These are phyloP conservation scores for Pythium grandisporangium DNA, from an alignment of 352 stramenopile genomes.

Conservation along the genomic window DNA sequence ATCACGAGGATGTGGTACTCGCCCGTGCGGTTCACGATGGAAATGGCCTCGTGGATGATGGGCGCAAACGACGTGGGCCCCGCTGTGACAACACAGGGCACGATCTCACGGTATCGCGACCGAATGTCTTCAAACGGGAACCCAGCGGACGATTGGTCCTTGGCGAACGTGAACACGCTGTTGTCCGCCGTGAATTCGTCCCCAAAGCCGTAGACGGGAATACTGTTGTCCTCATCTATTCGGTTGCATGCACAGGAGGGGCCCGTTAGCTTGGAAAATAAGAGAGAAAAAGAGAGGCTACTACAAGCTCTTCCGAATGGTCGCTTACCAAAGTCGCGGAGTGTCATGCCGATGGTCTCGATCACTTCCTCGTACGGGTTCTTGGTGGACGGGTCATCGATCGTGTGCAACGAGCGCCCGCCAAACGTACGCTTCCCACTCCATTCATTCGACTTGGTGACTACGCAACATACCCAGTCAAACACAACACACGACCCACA, in stretches of 20 bases:
- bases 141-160: conserved; percentile 20
- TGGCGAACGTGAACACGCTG: conserved; percentile 64
- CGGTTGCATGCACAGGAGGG: neutral
- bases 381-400: conserved; percentile 21
- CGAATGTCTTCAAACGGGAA: conserved; percentile 66
- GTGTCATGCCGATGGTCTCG: conserved; percentile 61
- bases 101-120: conserved; percentile 54
- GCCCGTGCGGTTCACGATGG: conserved; percentile 69
- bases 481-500: too few species aligned
- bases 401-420: conserved; percentile 58
- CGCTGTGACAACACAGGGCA: conserved; percentile 66
- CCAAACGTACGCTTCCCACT: conserved; percentile 78
- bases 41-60: conserved; percentile 77
- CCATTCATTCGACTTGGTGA: conserved; percentile 88
- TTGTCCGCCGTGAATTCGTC: conserved; percentile 73
- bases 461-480: conserved; percentile 22
- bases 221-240: conserved; percentile 77
- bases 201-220: conserved; percentile 79
- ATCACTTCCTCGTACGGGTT: conserved; percentile 87
- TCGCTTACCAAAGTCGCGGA: conserved; percentile 59
- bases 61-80: conserved; percentile 81
- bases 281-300: conserved; percentile 4
- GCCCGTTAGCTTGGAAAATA: too few species aligned
- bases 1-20: conserved; percentile 85
- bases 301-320: neutral